A percentile compares a stretch with the other conserved stretches of the same genome.
These are phyloP conservation scores for Acanthamoeba healyi DNA, from an alignment of 208 protist species.

Conservation along the genomic window DNA sequence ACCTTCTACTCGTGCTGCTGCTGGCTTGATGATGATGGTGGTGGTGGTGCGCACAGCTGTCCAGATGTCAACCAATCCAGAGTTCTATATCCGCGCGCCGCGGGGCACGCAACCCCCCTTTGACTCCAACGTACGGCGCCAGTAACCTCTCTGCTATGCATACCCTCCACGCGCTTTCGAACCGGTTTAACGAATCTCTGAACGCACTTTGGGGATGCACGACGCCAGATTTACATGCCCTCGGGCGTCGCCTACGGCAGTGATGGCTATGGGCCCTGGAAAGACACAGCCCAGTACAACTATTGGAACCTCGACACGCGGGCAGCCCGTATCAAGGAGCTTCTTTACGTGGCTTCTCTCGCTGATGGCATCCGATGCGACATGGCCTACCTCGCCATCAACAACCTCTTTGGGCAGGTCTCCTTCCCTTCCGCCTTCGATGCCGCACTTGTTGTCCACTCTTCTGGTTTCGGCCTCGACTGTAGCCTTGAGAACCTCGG, in stretches of 20 bases:
- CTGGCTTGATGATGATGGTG: not conserved
- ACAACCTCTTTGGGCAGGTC: conserved; percentile 81
- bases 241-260: conserved; percentile 88
- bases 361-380: conserved; percentile 89
- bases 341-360: conserved; percentile 81
- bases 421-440: not conserved
- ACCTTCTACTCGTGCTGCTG: conserved; percentile 57
- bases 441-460: not conserved
- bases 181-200: too few relatives aligned
- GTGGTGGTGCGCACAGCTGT: not conserved
- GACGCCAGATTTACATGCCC: conserved; percentile 81
- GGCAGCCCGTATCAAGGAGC: conserved; percentile 40
- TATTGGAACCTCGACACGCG: conserved; percentile 79
- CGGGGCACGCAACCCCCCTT: conserved; percentile 72
- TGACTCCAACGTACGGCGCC: not conserved
- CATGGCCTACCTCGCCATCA: conserved; percentile 88
- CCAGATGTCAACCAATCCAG: conserved; percentile 67
- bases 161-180: too few relatives aligned
- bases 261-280: conserved; percentile 73
- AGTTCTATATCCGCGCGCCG: conserved; percentile 84
- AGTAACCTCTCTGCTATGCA: too few relatives aligned
- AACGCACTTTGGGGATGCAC: too few relatives aligned
- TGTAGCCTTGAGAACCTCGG: too few relatives aligned
- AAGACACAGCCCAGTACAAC: conserved; percentile 90
- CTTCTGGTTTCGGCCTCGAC: too few relatives aligned